Conservation (phyloP, 169 alveolate species). For the Nephromyces sp. region DNA sequence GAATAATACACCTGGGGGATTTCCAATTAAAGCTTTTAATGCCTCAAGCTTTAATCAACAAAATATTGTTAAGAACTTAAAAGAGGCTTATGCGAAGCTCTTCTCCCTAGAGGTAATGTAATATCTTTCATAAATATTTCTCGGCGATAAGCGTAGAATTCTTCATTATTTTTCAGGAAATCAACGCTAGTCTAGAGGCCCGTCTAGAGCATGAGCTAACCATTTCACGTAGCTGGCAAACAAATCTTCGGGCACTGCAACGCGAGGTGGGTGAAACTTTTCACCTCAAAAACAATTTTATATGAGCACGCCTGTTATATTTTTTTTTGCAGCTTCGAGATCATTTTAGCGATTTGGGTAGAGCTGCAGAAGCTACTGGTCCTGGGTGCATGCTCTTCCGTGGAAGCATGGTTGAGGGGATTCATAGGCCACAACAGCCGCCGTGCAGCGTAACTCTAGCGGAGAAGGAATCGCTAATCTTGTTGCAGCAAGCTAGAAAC, state of each 20-base stretch:
- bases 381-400: slow-evolving; percentile 30
- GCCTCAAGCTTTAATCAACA: background rate
- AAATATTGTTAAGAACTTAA: background rate
- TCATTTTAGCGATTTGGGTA: slow-evolving; percentile 26
- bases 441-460: slow-evolving; percentile 31
- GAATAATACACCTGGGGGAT: background rate
- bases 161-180: slow-evolving; percentile 16
- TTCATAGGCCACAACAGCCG: slow-evolving; percentile 23
- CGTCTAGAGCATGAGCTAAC: slow-evolving; percentile 47
- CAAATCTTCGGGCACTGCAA: slow-evolving; percentile 47
- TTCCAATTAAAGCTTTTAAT: background rate
- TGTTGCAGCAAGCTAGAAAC: slow-evolving; percentile 43
- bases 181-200: slow-evolving; percentile 49
- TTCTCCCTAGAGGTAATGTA: background rate
- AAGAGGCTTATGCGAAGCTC: background rate
- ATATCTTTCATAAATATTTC: no score
- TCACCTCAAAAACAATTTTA: no score
- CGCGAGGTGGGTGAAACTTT: slow-evolving; percentile 42
- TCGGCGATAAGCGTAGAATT: background rate
- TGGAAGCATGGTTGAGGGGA: slow-evolving; percentile 28
- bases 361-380: slow-evolving; percentile 26
- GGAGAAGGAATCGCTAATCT: slow-evolving; percentile 46
- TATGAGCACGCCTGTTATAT: background rate
- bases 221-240: slow-evolving; percentile 53
- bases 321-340: slow-evolving; percentile 33